Evolutionary conservation across 202 grass and related monocot genomes (phyloP).

Genomic region (Eragrostis tef): DNA sequence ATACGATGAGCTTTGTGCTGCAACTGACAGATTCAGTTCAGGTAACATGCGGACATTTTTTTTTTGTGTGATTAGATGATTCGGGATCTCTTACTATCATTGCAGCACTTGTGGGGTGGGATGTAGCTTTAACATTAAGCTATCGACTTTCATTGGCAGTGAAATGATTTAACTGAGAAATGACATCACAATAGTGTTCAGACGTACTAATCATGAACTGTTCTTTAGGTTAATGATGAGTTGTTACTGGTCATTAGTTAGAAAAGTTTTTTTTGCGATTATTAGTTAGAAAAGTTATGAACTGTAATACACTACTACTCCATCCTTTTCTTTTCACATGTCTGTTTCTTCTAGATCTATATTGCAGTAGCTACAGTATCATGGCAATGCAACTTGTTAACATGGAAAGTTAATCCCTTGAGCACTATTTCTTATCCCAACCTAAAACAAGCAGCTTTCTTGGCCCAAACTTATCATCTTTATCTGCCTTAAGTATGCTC

Average conservation of each 20-base stretch:
- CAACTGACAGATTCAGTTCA: slow-evolving; percentile 83
- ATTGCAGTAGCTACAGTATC: slow-evolving; percentile 17
- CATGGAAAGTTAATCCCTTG: slow-evolving; percentile 16
- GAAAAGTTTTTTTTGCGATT: slow-evolving; percentile 37
- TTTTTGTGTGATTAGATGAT: slow-evolving; percentile 36
- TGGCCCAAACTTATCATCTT: background rate
- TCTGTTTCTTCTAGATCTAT: background rate
- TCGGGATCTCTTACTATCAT: slow-evolving; percentile 46
- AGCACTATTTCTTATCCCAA: background rate
- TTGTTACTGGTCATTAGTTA: slow-evolving; percentile 40
- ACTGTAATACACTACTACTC: background rate
- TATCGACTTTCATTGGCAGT: slow-evolving; percentile 28
- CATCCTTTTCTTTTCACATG: background rate
- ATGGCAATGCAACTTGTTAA: background rate
- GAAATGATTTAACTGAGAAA: slow-evolving; percentile 32
- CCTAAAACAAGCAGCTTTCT: background rate
- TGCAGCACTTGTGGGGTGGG: slow-evolving; percentile 40
- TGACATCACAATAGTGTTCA: background rate
- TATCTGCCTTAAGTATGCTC: background rate
- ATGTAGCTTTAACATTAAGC: slow-evolving; percentile 46
- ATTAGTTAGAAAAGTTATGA: slow-evolving; percentile 33
- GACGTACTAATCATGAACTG: slow-evolving; percentile 53
- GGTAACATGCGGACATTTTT: slow-evolving; percentile 59
- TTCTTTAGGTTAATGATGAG: slow-evolving; percentile 44
- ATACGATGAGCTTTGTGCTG: slow-evolving; percentile 77